Conservation (phyloP, 202 grass and related monocot species). For the Elaeis oleifera region DNA sequence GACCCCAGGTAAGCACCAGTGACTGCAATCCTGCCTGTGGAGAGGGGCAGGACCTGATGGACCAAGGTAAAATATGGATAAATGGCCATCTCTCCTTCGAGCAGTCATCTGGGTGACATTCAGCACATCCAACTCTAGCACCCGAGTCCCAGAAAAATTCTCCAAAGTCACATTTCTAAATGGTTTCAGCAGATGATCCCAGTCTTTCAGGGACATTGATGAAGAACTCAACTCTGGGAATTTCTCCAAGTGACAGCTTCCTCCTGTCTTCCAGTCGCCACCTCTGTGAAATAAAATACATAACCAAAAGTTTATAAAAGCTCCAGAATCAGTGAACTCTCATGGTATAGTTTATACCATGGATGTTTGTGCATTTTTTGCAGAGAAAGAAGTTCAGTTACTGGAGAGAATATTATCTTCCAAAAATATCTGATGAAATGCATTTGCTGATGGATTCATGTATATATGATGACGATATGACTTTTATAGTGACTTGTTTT, state of each 20-base stretch:
- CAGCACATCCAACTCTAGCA: slow-evolving; percentile 40
- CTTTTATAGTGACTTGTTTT: too few species aligned
- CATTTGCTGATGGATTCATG: too few species aligned
- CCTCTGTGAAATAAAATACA: slow-evolving; percentile 35
- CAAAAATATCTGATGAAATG: too few species aligned
- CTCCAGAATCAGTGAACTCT: too few species aligned
- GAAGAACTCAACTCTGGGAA: slow-evolving; percentile 36
- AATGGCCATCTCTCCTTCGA: slow-evolving; percentile 66
- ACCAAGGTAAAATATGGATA: slow-evolving; percentile 63
- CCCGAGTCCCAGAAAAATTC: slow-evolving; percentile 29
- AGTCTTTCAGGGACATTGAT: slow-evolving; percentile 33
- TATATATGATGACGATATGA: too few species aligned
- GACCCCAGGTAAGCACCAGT: slow-evolving; percentile 94
- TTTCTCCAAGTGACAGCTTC: slow-evolving; percentile 74
- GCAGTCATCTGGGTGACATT: slow-evolving; percentile 83
- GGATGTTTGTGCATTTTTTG: too few species aligned
- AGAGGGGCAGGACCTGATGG: slow-evolving; percentile 42
- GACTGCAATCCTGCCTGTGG: slow-evolving; percentile 90
- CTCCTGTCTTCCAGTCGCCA: slow-evolving; percentile 70
- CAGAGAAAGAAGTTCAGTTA: too few species aligned
- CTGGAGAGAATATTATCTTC: too few species aligned
- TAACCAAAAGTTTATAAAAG: too few species aligned
- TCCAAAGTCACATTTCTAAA: slow-evolving; percentile 31
- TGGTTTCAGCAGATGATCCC: slow-evolving; percentile 56
- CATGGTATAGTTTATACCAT: too few species aligned